Base-by-base conservation (phyloP, 345 rosid species). In the Abelmoschus esculentus region DNA sequence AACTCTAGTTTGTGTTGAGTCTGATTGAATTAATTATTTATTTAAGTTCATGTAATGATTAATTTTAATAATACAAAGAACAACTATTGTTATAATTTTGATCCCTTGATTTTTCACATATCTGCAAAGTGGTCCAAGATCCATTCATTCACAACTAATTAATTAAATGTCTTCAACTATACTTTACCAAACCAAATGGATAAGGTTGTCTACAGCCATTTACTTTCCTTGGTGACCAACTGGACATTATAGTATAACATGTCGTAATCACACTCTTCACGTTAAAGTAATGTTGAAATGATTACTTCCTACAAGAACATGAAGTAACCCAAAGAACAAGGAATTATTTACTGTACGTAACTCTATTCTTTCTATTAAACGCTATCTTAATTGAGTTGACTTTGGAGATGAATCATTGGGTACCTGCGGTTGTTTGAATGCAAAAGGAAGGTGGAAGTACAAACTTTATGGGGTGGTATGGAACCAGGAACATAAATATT, bases 341-440 rank as follows among this genome's bases (percentile, higher is more conserved):
- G 2, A 63, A 40, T 19, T 40, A 29, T 40, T 19, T 40, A n/a
- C 52, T 10, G 8, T 28, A 63, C 67, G 67, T 63, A 8, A 14
- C 65, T 34, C 26, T 4, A 6, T 28, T 2, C 8, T 58, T 2
- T 58, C 17, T 13, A 3, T 46, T 72, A 69, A 62, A 72, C 26
- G 19, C 47, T 53, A 42, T 59, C 71, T 14, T 40, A n/a, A 13
- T 54, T 56, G 36, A 15, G 15, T 70, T 73, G 68, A 60, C 74
- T 22, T 22, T 22, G 11, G 8, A 9, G 8, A 7, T 40, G 28
- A 61, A 61, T 61, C 28, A 61, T 61, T 61, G 66, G 66, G 15
- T 29, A 2, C 29, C 15, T 22, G 0, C 26, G 26, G 26, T 22
- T 22, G 40, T 36, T 36, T 6, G 40, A 7, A 36, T 6, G 40